Conservation (phyloP, 257 asterid genomes). For the Solanum neorickii region DNA sequence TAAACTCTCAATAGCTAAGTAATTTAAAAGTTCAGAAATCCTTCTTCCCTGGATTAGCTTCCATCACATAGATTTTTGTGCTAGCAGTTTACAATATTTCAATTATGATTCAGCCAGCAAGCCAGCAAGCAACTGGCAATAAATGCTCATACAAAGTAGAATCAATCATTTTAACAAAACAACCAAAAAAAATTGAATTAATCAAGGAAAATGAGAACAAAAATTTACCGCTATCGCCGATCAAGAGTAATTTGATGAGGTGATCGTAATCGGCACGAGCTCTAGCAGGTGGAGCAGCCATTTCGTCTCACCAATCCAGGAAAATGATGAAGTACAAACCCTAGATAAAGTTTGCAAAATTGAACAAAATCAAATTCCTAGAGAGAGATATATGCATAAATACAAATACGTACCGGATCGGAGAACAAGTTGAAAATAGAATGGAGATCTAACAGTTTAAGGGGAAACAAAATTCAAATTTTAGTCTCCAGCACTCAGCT, state of each 20-base stretch:
- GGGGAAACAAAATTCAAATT: not conserved
- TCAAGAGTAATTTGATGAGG: constrained; percentile 38
- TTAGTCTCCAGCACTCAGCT: not conserved
- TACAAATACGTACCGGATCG: not conserved
- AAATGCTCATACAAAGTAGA: not conserved
- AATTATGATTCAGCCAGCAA: not conserved
- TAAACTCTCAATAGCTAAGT: not conserved
- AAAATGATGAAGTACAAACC: not conserved
- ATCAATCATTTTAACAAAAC: not conserved
- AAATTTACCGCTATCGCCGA: constrained; percentile 42
- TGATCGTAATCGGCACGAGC: constrained; percentile 54
- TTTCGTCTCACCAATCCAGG: constrained; percentile 5
- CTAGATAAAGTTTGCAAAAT: not conserved
- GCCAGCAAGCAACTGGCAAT: not conserved
- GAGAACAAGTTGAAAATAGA: not conserved
- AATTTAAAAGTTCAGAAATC: not conserved
- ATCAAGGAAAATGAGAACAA: not conserved
- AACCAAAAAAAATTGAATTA: not conserved
- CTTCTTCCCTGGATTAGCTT: not conserved
- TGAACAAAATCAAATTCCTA: not conserved
- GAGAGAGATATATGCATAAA: not conserved
- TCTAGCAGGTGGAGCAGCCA: constrained; percentile 55
- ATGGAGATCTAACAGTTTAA: not conserved
- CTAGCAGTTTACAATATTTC: not conserved
- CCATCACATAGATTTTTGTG: not conserved